These are phyloP conservation scores for Acmispon strigosus DNA, from an alignment of 306 rosid genomes.

Conservation along the genomic window DNA sequence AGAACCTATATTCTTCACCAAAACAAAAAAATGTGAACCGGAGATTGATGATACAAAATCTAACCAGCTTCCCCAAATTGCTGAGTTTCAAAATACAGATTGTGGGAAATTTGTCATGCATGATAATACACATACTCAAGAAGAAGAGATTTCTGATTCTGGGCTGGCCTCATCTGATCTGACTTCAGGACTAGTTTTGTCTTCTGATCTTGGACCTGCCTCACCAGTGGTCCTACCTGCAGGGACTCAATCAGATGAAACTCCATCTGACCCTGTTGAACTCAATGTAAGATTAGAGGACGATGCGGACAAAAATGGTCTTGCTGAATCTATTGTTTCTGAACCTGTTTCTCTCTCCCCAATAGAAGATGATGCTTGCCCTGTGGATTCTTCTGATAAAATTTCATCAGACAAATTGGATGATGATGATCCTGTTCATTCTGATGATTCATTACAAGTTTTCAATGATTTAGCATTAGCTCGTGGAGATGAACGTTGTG, in stretches of 20 bases:
- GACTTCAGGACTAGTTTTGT: conserved; percentile 24
- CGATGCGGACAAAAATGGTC: conserved; percentile 27
- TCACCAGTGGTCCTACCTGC: conserved; percentile 24
- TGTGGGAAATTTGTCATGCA: conserved; percentile 21
- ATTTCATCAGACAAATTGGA: conserved; percentile 32
- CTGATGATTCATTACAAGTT: conserved; percentile 26
- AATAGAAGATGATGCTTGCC: conserved; percentile 23
- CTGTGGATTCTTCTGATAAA: conserved; percentile 28
- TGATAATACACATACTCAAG: conserved; percentile 24
- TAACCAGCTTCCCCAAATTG: conserved; percentile 25
- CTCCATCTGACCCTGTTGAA: conserved; percentile 25
- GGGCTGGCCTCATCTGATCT: conserved; percentile 25
- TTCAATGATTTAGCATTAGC: conserved; percentile 33
- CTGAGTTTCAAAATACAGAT: conserved; percentile 30
- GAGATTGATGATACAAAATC: conserved; percentile 27
- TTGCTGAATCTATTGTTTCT: conserved; percentile 27
- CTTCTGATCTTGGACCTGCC: conserved; percentile 35
- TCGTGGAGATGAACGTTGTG: conserved; percentile 27
- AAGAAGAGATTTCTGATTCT: conserved; percentile 38
- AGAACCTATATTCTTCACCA: conserved; percentile 34
- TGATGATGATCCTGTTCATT: conserved; percentile 27
- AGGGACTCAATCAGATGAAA: conserved; percentile 34
- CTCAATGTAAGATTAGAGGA: conserved; percentile 28
- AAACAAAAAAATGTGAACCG: conserved; percentile 26
- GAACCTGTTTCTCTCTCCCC: conserved; percentile 23